These are phyloP conservation scores for Alternaria postmessia DNA, from an alignment of 2,329 filamentous ascomycete species.

Conservation along the genomic window DNA sequence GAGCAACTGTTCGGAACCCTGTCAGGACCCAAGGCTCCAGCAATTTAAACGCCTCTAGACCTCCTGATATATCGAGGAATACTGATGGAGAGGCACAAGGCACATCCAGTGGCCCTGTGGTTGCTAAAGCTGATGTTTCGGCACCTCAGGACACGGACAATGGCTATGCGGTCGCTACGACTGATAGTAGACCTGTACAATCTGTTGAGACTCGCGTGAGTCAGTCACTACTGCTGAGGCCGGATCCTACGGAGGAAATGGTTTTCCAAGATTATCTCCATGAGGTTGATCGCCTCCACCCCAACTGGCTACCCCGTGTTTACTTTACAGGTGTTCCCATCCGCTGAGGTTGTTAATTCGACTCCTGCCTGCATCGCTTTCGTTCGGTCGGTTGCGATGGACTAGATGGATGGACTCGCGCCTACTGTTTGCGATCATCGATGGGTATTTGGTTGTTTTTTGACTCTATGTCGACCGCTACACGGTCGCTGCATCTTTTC, in stretches of 20 bases:
- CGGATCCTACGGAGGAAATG: neutral
- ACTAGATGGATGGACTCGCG: neutral
- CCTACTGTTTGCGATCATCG: neutral
- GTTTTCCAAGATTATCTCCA: neutral
- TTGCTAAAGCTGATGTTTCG: neutral
- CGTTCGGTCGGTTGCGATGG: neutral
- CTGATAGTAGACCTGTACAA: neutral
- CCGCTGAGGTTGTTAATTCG: neutral
- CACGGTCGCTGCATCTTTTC: neutral
- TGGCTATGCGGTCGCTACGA: neutral
- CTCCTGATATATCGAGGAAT: neutral
- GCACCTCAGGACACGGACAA: neutral
- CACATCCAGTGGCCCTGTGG: neutral
- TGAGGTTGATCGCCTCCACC: neutral
- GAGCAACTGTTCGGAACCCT: constrained; percentile 52
- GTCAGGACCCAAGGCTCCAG: constrained; percentile 43
- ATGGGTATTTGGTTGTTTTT: neutral
- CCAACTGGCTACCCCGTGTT: neutral
- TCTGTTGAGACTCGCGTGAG: neutral
- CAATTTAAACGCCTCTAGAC: constrained; percentile 29
- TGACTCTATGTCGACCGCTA: neutral
- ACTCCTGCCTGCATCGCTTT: neutral
- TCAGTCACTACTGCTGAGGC: neutral
- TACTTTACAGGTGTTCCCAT: neutral
- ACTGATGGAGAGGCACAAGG: neutral